Conservation (phyloP, 2,329 filamentous ascomycete genomes). For the Paracoccidioides brasiliensis region DNA sequence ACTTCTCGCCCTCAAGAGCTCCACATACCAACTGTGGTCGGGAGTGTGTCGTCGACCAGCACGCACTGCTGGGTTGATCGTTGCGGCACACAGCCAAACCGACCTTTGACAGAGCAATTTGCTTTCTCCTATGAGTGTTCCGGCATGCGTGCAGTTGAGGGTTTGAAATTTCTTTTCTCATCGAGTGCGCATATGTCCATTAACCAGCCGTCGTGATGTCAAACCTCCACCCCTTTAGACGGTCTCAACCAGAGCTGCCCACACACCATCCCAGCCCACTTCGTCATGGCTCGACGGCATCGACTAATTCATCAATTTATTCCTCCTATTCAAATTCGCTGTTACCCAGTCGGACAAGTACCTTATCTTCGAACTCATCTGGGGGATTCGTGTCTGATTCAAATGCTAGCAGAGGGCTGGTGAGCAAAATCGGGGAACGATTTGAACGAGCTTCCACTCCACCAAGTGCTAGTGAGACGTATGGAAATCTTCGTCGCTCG, state of each 20-base stretch:
- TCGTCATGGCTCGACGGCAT: constrained; percentile 43
- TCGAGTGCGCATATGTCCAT: constrained; percentile 20
- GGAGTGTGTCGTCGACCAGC: too few species aligned
- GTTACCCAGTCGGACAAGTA: constrained; percentile 49
- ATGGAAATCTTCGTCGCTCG: constrained; percentile 61
- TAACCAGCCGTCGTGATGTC: constrained; percentile 27
- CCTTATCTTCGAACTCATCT: constrained; percentile 60
- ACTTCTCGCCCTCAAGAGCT: not conserved
- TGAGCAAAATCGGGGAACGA: constrained; percentile 13
- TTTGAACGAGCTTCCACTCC: constrained; percentile 13
- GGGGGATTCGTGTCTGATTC: constrained; percentile 22
- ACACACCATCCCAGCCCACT: constrained; percentile 33
- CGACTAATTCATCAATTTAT: constrained; percentile 41
- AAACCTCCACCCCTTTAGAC: constrained; percentile 24
- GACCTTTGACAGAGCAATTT: not conserved
- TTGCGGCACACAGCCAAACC: not conserved
- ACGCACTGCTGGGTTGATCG: too few species aligned
- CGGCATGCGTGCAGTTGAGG: constrained; percentile 30
- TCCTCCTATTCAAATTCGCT: constrained; percentile 38
- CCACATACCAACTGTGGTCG: too few species aligned
- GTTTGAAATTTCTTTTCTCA: constrained; percentile 15
- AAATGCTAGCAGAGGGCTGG: constrained; percentile 35
- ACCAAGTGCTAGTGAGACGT: constrained; percentile 48
- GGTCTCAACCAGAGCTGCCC: constrained; percentile 28
- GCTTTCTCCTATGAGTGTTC: constrained; percentile 10